Evolutionary conservation across 768 basidiomycete species (phyloP), one percentile per base, ranked within the genome.

Genomic region (Amanita phalloides): DNA sequence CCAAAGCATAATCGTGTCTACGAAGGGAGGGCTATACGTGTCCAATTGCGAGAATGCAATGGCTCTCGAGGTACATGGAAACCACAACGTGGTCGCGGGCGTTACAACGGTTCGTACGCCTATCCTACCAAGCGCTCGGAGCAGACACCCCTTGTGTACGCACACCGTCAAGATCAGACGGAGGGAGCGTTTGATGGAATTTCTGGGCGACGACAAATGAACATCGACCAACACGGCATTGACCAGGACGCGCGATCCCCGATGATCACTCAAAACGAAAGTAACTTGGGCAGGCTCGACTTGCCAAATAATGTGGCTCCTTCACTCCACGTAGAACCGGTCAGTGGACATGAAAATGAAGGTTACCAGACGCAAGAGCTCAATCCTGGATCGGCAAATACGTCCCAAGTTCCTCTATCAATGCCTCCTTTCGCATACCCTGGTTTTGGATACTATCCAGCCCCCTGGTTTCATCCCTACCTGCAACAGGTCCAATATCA

Each of bases 41-140:
- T 90, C 33, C 84, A 88, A 57, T 67, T 89, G 35, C 76, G 86
- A 39, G 85, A 87, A 56, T 76, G 76, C 59, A 79, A 84, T 55
- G 77, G 79, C 30, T 66, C 69, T n/a, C 76, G 76, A 43, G 71
- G 72, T 17, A 65, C 64, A 26, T 79, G 74, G 74, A 73, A 69
- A 57, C 68, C 60, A 55, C 68, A 66, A 36, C 71, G 72, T 49
- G 72, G 68, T 32, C 75, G 75, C 14, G 73, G 73, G n/a, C 64
- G 72, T 23, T 66, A 62, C 52, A 61, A 41, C 20, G n/a, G 41
- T 30, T 37, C 45, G 20, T 32, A 46, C 4, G n/a, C 51, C 23
- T 28, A 26, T 43, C 11, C 26, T 11, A 38, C 14, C 45, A 45
- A 39, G 13, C 43, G 45, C 10, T 23, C 3, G 20, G 51, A 41